Evolutionary conservation across 2,329 filamentous ascomycete genomes (phyloP), one percentile per base, ranked within the genome.

Genomic region (Sporothrix dimorphospora): DNA sequence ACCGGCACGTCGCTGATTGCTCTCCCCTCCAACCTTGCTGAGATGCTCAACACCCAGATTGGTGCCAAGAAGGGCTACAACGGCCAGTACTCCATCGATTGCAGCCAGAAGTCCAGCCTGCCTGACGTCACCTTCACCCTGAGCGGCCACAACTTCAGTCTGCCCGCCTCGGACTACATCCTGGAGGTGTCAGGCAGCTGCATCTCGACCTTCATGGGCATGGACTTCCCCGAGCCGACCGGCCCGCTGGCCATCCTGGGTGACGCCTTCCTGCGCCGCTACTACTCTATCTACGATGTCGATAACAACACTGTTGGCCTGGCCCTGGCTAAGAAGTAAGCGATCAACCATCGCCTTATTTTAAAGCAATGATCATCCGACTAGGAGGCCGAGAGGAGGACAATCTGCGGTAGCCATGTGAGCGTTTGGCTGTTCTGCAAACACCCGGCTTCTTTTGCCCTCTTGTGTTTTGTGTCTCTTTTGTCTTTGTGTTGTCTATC

Each of bases 1-100:
- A 99, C 96, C 71, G 96, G 96, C 79, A 99, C 96, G 80, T 99
- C 97, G 65, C 90, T 99, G 81, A 98, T 98, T 83, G 94, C 95
- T 78, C 92, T 99, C 72, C 96, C 96, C 78, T 92, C 89, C 78
- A 91, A 93, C 79, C 89, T 98, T 77, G 95, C 96, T 72, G 96
- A 98, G 86, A 92, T 99, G 76, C 87, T 99, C 84, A 99, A 99
- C 89, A 91, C 92, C 84, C 91, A 98, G 86, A 98, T 99, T 75
- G 96, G 96, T 75, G 96, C 96, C 77, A 98, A 97, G 90, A 99
- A 98, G 90, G 89, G 92, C 74, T 99, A 91, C 86, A 97, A 95
- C 82, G 96, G 96, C 78, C 96, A 99, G 86, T 99, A 98, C 88
- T 92, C 91, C 16, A 86, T 99, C 74, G 96, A 98, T 76, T 99